These are phyloP conservation scores for Chlorella sp. DNA, from an alignment of 139 green algal species.

Conservation along the genomic window DNA sequence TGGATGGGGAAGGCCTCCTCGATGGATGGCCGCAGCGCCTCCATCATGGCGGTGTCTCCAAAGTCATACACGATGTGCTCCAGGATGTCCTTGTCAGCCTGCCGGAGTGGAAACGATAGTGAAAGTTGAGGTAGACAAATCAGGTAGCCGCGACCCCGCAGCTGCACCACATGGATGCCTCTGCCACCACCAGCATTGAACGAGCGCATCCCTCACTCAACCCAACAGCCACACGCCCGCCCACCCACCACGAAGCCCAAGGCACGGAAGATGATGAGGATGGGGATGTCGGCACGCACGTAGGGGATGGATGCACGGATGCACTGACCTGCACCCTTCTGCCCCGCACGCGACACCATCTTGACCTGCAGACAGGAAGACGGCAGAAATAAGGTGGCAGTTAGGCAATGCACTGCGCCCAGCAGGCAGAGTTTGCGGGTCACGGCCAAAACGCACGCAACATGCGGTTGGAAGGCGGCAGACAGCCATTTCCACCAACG, in stretches of 20 bases:
- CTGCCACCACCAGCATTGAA: no score
- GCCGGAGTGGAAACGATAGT: neutral
- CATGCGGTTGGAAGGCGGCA: no score
- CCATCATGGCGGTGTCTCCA: constrained; percentile 93
- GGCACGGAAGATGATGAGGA: constrained; percentile 91
- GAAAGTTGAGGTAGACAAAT: neutral
- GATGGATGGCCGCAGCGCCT: constrained; percentile 91
- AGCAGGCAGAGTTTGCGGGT: no score
- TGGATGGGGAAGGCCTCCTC: constrained; percentile 97
- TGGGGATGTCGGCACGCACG: constrained; percentile 86
- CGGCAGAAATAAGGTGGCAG: neutral
- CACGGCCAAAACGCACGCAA: no score
- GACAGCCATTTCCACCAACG: no score
- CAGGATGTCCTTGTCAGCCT: constrained; percentile 88
- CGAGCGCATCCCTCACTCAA: no score
- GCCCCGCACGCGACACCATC: constrained; percentile 78
- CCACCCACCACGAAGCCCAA: constrained; percentile 81
- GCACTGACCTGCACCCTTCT: constrained; percentile 55
- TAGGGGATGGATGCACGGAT: constrained; percentile 82
- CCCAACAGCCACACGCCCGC: no score
- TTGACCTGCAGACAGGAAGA: constrained; percentile 59
- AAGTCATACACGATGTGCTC: constrained; percentile 94
- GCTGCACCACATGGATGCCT: no score
- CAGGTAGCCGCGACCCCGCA: no score
- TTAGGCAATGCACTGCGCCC: neutral